Conservation (phyloP, 768 basidiomycete genomes). For the Termitomyces sp. region DNA sequence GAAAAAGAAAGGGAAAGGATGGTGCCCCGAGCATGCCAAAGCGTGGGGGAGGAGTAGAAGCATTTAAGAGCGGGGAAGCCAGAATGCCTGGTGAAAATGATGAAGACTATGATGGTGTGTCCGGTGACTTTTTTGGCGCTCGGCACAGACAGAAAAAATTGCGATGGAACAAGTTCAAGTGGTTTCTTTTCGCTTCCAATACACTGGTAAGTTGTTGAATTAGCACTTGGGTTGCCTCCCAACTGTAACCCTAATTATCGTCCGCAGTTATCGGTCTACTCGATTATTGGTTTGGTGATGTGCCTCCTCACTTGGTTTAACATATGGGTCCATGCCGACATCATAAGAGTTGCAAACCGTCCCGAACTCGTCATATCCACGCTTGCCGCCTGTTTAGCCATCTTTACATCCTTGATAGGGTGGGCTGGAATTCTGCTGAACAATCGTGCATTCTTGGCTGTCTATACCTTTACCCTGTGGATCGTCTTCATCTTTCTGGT, state of each 20-base stretch:
- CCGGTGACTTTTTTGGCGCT: constrained; percentile 36
- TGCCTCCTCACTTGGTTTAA: constrained; percentile 75
- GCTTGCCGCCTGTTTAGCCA: constrained; percentile 49
- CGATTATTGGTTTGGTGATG: constrained; percentile 55
- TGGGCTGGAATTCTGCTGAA: constrained; percentile 80
- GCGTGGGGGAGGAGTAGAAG: constrained; percentile 67
- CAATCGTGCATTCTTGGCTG: constrained; percentile 75
- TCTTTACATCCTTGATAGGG: constrained; percentile 66
- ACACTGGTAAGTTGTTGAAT: constrained; percentile 26
- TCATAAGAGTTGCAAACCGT: constrained; percentile 65
- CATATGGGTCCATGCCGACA: constrained; percentile 61
- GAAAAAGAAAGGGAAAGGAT: constrained; percentile 28
- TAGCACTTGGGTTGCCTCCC: too few relatives aligned
- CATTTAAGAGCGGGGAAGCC: constrained; percentile 46
- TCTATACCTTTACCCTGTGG: constrained; percentile 77
- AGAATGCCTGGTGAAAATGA: constrained; percentile 47
- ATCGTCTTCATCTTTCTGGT: constrained; percentile 65
- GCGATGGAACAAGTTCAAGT: constrained; percentile 84
- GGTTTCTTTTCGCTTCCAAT: constrained; percentile 64
- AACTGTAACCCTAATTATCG: neutral
- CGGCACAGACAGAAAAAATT: constrained; percentile 34
- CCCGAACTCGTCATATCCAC: constrained; percentile 69
- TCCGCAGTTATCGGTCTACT: constrained; percentile 46
- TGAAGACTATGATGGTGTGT: constrained; percentile 48
- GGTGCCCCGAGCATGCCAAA: constrained; percentile 37